Base-by-base conservation (phyloP, 306 rosid species). In the Urtica urens region DNA sequence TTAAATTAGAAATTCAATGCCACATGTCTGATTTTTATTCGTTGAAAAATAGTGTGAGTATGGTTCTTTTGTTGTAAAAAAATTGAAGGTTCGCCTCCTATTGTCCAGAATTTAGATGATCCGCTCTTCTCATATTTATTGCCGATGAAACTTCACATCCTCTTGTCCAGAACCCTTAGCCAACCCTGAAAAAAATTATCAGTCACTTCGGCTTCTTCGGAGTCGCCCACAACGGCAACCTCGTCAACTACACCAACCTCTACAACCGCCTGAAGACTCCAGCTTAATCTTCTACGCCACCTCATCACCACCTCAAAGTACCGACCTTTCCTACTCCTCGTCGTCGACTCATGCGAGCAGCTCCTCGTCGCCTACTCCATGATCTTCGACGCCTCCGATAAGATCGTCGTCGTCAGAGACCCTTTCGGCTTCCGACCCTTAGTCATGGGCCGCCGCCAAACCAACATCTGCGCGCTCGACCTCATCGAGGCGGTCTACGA, bases 391-490 rank as follows among this genome's bases (percentile, higher is more conserved):
- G n/a, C n/a, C n/a, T n/a, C n/a, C n/a, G n/a, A n/a, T n/a, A n/a
- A n/a, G n/a, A n/a, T 90, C 2, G 90, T 90, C 19, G 95, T 90
- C 1, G 95, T 74, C 1, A 63, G 95, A 30, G 95, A 84, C 38
- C 95, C 95, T 0, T 66, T 55, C 11, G 97, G 97, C 3, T 90
- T 90, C 58, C 47, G 95, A 14, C 97, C 95, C 43, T 49, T 90
- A 60, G 94, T 84, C 28, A 90, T 90, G 95, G 97, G 97, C 1
- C 74, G 95, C 33, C 78, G 95, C 21, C 81, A 85, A 28, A 90
- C 97, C 6, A 95, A 90, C 47, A 90, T 93, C 35, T 90, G 95
- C 53, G 97, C 97, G 0, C 95, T 90, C 30, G 95, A 90, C 69
- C 75, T 90, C 76, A 84, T 90, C 47, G 95, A 81, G 49, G 97